phyloP scores from a whole-genome alignment of 148 eudicot genomes.

The Amaranthus hypochondriacus region DNA sequence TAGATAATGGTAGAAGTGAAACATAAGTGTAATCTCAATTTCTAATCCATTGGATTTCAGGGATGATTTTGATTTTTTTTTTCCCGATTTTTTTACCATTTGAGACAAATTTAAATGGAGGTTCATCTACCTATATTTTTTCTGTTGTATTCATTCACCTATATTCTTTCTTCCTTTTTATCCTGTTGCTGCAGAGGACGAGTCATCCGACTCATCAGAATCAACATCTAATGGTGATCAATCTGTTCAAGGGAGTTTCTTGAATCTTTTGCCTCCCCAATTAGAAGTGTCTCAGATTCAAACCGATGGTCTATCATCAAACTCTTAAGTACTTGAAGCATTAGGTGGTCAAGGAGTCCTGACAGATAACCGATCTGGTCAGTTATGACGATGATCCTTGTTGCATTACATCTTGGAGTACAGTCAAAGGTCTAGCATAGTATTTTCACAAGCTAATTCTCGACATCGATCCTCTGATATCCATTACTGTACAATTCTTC shows the following conservation, averaged over 20 bases:
- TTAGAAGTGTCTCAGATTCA: slow-evolving; percentile 43
- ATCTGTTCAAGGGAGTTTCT: slow-evolving; percentile 46
- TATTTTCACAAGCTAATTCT: not conserved
- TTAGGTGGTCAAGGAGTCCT: slow-evolving; percentile 6
- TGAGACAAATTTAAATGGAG: not conserved
- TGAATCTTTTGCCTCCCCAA: slow-evolving; percentile 49
- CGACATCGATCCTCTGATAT: not conserved
- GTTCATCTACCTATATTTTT: not conserved
- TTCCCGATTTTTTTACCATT: not conserved
- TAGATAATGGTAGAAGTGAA: no score
- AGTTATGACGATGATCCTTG: not conserved
- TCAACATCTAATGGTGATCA: slow-evolving; percentile 37
- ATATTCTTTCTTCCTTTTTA: not conserved
- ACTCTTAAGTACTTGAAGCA: slow-evolving; percentile 6
- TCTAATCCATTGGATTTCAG: no score
- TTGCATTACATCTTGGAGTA: slow-evolving; percentile 5
- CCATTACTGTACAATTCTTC: slow-evolving; percentile 21
- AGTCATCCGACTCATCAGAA: slow-evolving; percentile 59
- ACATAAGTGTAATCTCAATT: no score
- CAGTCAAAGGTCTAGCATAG: slow-evolving; percentile 8
- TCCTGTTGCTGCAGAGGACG: slow-evolving; percentile 58
- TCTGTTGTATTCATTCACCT: slow-evolving; percentile 9
- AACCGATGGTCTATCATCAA: slow-evolving; percentile 31
- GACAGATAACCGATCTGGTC: slow-evolving; percentile 2
- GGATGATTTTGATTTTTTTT: not conserved